These are phyloP conservation scores for Solanum raphanifolium DNA, from an alignment of 257 asterid species.

Conservation along the genomic window DNA sequence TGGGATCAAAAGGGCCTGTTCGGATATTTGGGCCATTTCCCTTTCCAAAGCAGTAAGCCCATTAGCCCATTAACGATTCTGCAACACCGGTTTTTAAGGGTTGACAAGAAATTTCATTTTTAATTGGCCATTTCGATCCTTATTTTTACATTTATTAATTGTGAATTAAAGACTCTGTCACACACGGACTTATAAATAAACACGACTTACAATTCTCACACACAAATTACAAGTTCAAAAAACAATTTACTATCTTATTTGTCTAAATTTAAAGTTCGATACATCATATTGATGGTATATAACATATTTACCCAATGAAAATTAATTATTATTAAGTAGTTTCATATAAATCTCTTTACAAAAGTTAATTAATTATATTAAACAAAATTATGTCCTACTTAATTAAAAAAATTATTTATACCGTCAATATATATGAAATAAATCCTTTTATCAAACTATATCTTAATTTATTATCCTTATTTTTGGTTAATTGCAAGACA, in stretches of 20 bases:
- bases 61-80: not conserved
- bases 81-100: not conserved
- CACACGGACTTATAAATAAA: not conserved
- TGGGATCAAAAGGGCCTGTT: not conserved
- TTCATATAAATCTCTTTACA: not conserved
- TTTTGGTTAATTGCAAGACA: not conserved
- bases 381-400: not conserved
- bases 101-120: not conserved
- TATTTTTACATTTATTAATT: not conserved
- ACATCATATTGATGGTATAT: not conserved
- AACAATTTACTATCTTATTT: fast-evolving
- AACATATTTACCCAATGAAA: not conserved
- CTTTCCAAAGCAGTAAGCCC: not conserved
- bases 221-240: too few relatives aligned
- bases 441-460: not conserved
- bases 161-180: not conserved
- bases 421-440: not conserved
- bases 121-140: not conserved
- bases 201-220: not conserved
- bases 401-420: not conserved
- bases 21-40: not conserved
- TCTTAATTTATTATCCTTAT: not conserved
- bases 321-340: not conserved
- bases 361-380: not conserved
- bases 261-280: too few relatives aligned